phyloP scores from a whole-genome alignment of 768 basidiomycete species.

The Leccinum incarnatum region DNA sequence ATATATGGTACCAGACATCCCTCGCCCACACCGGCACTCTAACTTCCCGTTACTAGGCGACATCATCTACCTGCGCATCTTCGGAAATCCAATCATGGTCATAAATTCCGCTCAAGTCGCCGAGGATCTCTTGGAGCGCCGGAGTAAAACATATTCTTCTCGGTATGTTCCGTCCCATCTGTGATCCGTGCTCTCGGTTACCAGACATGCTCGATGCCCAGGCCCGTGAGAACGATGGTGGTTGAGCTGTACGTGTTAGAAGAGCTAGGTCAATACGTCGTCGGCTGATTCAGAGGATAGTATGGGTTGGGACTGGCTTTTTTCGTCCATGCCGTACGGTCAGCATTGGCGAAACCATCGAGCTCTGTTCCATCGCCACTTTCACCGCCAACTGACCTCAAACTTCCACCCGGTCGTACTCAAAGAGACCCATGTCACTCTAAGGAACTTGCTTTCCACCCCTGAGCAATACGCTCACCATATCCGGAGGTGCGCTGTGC shows the following conservation, averaged over 20 bases:
- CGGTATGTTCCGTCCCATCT: constrained; percentile 11
- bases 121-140: constrained; percentile 45
- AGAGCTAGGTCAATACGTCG: not conserved
- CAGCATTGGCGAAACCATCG: constrained; percentile 37
- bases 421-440: constrained; percentile 37
- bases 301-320: constrained; percentile 48
- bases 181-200: not conserved
- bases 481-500: constrained; percentile 31
- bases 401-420: constrained; percentile 28
- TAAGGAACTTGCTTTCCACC: constrained; percentile 36
- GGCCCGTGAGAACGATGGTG: constrained; percentile 42
- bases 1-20: constrained; percentile 35
- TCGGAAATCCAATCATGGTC: constrained; percentile 47
- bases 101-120: constrained; percentile 42
- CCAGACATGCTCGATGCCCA: not conserved
- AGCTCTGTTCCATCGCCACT: constrained; percentile 38
- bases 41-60: constrained; percentile 36
- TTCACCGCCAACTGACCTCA: constrained; percentile 27
- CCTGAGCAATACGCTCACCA: constrained; percentile 39
- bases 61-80: constrained; percentile 41
- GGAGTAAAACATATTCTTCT: constrained; percentile 44
- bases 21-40: not conserved
- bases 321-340: constrained; percentile 42
- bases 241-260: constrained; percentile 38
- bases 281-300: constrained; percentile 20